These are phyloP conservation scores for Neurospora sp. DNA, from an alignment of 2,329 filamentous ascomycete genomes.

Conservation along the genomic window DNA sequence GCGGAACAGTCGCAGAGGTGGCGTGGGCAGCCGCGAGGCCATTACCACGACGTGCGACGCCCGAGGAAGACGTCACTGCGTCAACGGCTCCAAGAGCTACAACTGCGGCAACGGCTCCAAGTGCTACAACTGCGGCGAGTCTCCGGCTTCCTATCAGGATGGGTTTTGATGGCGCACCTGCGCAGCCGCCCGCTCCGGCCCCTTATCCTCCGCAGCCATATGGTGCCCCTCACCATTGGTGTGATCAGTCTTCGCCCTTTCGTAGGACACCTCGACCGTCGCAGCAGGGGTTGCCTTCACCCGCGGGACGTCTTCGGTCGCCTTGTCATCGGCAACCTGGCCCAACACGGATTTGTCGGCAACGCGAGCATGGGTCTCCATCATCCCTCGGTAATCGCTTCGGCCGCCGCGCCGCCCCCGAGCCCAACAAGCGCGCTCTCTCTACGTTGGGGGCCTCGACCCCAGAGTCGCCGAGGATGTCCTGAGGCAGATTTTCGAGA, in stretches of 20 bases:
- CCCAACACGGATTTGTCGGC: background rate
- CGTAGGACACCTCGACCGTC: background rate
- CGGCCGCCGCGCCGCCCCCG: conserved; percentile 81
- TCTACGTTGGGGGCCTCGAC: conserved; percentile 93
- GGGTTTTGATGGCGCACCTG: conserved; percentile 35
- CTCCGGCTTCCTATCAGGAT: conserved; percentile 34
- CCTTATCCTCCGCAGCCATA: conserved; percentile 29
- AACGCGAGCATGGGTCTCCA: background rate
- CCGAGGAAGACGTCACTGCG: too few relatives aligned
- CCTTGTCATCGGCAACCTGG: background rate
- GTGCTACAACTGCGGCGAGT: too few relatives aligned
- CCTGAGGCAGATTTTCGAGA: conserved; percentile 95
- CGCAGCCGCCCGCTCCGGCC: conserved; percentile 32
- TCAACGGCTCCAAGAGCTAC: too few relatives aligned
- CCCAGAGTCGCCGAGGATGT: conserved; percentile 94
- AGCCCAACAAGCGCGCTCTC: conserved; percentile 91
- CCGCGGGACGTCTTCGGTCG: background rate
- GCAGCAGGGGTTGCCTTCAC: background rate
- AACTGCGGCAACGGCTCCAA: too few relatives aligned
- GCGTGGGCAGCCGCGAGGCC: too few relatives aligned
- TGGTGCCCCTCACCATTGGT: conserved; percentile 16
- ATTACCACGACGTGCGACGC: too few relatives aligned
- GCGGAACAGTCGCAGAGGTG: too few relatives aligned
- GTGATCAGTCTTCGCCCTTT: background rate
- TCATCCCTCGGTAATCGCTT: conserved; percentile 30